Conservation (phyloP, 148 eudicot species). For the Nepenthes mirabilis region DNA sequence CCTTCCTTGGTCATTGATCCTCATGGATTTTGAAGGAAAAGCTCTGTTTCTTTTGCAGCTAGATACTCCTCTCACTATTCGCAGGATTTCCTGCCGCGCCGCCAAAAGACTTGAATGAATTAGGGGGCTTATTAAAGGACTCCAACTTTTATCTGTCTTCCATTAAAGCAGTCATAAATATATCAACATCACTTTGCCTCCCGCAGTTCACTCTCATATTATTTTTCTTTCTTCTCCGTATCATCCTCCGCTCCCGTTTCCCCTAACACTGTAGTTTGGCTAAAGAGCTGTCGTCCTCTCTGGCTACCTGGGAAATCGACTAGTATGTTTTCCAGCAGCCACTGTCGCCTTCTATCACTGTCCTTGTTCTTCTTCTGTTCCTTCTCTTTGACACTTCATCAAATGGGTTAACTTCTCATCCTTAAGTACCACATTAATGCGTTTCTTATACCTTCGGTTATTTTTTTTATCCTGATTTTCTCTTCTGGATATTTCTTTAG, state of each 20-base stretch:
- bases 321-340: conserved; percentile 5
- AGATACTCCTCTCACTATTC: neutral
- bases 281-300: no score
- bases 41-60: no score
- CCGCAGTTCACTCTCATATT: conserved; percentile 4
- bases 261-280: no score
- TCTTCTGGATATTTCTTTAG: no score
- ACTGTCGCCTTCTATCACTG: neutral
- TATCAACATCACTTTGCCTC: conserved; percentile 9
- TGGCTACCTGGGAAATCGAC: conserved; percentile 19
- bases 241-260: neutral
- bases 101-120: conserved; percentile 21
- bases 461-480: no score
- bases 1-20: no score
- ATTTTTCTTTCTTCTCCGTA: conserved; percentile 4
- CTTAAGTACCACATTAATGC: no score
- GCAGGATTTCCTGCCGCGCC: neutral
- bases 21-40: no score
- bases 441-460: no score
- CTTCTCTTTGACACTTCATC: no score
- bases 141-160: conserved; percentile 58
- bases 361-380: conserved; percentile 1
- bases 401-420: no score
- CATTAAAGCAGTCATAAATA: conserved; percentile 37
- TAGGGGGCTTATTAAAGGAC: neutral